phyloP scores from a whole-genome alignment of 495 filamentous ascomycete genomes.

The Stereocaulon alpinum region DNA sequence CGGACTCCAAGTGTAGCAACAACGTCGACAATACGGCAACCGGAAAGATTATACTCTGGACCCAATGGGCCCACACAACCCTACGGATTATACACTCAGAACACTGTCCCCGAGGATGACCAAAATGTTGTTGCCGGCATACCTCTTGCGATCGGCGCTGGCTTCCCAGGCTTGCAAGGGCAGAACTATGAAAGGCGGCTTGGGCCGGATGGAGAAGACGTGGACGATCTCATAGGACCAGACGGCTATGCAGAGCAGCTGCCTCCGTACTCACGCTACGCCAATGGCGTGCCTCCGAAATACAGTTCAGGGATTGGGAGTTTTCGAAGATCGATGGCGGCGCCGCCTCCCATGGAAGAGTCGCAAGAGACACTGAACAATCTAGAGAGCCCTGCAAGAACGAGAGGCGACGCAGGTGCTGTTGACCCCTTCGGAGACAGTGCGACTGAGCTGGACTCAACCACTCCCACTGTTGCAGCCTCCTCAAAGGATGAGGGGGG shows the following conservation, averaged over 20 bases:
- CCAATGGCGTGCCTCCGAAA: constrained; percentile 39
- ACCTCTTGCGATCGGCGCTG: constrained; percentile 42
- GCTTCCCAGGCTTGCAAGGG: constrained; percentile 54
- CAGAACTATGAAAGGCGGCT: constrained; percentile 57
- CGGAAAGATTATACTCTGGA: constrained; percentile 51
- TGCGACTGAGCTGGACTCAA: constrained; percentile 28
- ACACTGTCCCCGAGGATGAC: constrained; percentile 47
- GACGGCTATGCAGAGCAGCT: constrained; percentile 85
- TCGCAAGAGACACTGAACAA: constrained; percentile 12
- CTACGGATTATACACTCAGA: constrained; percentile 77
- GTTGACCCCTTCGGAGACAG: constrained; percentile 32
- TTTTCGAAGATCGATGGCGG: not conserved
- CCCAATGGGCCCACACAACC: constrained; percentile 71
- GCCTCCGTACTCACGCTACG: constrained; percentile 78
- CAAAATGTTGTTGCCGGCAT: constrained; percentile 28
- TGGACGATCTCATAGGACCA: constrained; percentile 75
- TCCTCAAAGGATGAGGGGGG: constrained; percentile 33
- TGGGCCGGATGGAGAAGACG: constrained; percentile 74
- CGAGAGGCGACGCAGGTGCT: not conserved
- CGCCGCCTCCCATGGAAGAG: not conserved
- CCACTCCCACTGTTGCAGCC: constrained; percentile 17
- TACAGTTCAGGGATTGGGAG: constrained; percentile 5
- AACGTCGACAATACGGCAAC: constrained; percentile 45
- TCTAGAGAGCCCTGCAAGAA: not conserved
- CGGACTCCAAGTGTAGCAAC: constrained; percentile 57